Conservation (phyloP, 768 basidiomycete genomes). For the Peribolospora kevripleyi region DNA sequence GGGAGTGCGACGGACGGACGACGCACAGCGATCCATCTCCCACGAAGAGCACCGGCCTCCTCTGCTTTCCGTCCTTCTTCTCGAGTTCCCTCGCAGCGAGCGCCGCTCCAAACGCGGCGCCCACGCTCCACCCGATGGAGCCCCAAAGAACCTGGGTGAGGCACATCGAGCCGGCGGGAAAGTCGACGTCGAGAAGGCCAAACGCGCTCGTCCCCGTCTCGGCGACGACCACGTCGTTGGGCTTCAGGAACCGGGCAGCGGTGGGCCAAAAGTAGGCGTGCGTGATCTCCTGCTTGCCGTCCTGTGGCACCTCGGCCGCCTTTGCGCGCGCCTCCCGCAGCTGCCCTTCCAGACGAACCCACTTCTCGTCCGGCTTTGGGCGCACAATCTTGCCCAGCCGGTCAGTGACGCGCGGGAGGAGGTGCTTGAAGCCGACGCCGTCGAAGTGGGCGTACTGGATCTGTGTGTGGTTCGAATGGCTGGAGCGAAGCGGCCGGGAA, state of each 20-base stretch:
- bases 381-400: background rate
- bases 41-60: constrained; percentile 56
- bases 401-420: constrained; percentile 14
- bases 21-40: constrained; percentile 40
- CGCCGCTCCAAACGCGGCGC: constrained; percentile 49
- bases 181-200: constrained; percentile 53
- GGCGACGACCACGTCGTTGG: constrained; percentile 39
- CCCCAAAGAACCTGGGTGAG: constrained; percentile 37
- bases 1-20: background rate
- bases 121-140: constrained; percentile 72
- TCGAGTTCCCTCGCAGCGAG: constrained; percentile 32
- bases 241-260: constrained; percentile 19
- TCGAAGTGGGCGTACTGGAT: constrained; percentile 13
- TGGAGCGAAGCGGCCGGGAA: constrained; percentile 14
- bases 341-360: too few relatives aligned
- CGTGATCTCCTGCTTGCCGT: constrained; percentile 26
- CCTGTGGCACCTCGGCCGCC: constrained; percentile 20
- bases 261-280: constrained; percentile 72
- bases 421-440: constrained; percentile 15
- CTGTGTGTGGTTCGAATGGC: constrained; percentile 43
- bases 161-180: constrained; percentile 44
- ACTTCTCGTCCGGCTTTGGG: too few relatives aligned
- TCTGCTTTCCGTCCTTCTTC: constrained; percentile 29
- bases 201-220: constrained; percentile 81
- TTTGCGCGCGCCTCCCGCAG: too few relatives aligned